Conservation (phyloP, 352 stramenopile genomes). For the Phytophthora ohioensis region DNA sequence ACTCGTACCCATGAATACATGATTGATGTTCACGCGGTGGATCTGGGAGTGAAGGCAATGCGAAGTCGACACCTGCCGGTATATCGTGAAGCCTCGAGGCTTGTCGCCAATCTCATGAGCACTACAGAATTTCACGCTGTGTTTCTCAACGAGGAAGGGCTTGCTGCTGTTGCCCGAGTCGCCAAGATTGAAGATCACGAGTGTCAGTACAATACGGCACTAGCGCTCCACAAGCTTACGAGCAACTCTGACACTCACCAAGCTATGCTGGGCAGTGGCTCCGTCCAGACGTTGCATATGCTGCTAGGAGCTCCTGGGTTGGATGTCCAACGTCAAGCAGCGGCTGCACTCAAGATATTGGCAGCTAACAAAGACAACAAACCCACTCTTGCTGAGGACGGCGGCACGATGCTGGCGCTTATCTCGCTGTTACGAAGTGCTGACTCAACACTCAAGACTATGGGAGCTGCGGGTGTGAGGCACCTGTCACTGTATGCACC, state of each 20-base stretch:
- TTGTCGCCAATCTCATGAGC: constrained; percentile 91
- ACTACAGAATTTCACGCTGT: constrained; percentile 81
- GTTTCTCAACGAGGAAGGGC: constrained; percentile 83
- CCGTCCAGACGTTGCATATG: constrained; percentile 69
- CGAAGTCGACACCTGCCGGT: constrained; percentile 90
- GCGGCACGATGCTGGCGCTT: constrained; percentile 80
- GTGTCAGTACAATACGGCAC: constrained; percentile 90
- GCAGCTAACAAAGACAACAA: constrained; percentile 93
- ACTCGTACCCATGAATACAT: constrained; percentile 83
- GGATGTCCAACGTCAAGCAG: constrained; percentile 90
- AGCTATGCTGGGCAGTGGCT: constrained; percentile 67
- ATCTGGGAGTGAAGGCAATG: constrained; percentile 90
- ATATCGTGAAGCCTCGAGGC: constrained; percentile 92
- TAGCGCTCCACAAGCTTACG: constrained; percentile 92
- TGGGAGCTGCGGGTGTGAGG: constrained; percentile 88
- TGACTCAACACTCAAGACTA: constrained; percentile 84
- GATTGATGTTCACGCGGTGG: constrained; percentile 89
- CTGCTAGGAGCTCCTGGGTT: constrained; percentile 78
- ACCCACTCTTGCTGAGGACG: constrained; percentile 85
- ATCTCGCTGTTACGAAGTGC: constrained; percentile 84
- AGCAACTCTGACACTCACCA: constrained; percentile 78
- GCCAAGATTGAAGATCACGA: constrained; percentile 92
- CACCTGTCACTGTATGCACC: constrained; percentile 88
- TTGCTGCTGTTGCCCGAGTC: constrained; percentile 87
- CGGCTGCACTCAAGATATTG: constrained; percentile 93